Evolutionary conservation across 306 rosid species (phyloP), one percentile per base, ranked within the genome.

Genomic region (Gleditsia sinensis): DNA sequence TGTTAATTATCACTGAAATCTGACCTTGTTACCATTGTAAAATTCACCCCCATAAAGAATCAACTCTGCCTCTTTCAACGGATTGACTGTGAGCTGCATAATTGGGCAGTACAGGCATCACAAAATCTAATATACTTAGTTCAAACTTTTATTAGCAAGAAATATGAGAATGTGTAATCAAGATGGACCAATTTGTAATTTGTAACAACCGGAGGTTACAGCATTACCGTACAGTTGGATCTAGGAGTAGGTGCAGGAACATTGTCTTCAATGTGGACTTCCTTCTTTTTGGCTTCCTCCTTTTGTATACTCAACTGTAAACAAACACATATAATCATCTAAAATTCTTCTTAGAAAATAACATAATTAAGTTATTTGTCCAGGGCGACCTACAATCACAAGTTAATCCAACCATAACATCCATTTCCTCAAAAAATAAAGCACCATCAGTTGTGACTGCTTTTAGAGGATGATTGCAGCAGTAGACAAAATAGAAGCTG

Each of bases 241-340:
- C 95, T 88, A 28, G 92, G 96, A 74, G 99, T 92, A 5, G 99
- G 99, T 8, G 97, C 95, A 46, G 97, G 93, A 78, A 90, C 97
- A 58, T 94, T 90, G 69, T 94, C 99, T 75, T 94, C 96, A 7
- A 90, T 83, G 39, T 80, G 97, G 23, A 94, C 95, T 59, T 94
- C 97, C 78, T 90, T 94, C 88, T 94, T 94, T 79, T 92, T 94
- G 2, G 97, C 99, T 69, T 94, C 99, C 76, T 94, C 99, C 65
- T 92, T 94, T 80, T 92, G 96, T 45, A 88, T 94, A 69, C 76
- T 92, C 81, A 82, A 77, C 97, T 92, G 82, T 42, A 43, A 42
- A 42, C 16, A 76, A 19, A 55, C 16, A 19, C 63, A 27, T 27
- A 23, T 20, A 34, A 13, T 23, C 39, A 25, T 23, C 23, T 54